phyloP scores from a whole-genome alignment of 306 rosid species.

The Canavalia gladiata region DNA sequence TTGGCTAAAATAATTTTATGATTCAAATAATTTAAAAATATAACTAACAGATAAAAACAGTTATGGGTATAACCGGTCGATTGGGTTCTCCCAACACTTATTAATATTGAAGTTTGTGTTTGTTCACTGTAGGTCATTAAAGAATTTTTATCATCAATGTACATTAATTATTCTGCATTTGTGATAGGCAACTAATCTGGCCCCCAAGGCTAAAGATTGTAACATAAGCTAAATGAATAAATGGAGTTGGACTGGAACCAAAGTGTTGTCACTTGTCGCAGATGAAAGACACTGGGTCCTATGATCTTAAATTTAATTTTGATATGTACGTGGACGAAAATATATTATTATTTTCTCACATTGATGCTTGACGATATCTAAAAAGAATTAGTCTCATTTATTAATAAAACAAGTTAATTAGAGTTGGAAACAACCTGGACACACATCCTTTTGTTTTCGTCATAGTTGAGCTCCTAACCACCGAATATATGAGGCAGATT shows the following conservation, averaged over 20 bases:
- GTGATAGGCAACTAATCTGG: not conserved
- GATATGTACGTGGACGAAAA: no score
- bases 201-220: not conserved
- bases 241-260: no score
- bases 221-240: no score
- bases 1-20: no score
- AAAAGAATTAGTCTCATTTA: not conserved
- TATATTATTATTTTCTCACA: not conserved
- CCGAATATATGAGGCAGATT: slow-evolving; percentile 30
- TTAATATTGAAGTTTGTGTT: not conserved
- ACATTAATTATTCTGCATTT: not conserved
- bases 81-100: no score
- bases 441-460: not conserved
- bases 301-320: no score
- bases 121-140: not conserved
- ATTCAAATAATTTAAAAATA: no score
- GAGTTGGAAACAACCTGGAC: slow-evolving; percentile 29
- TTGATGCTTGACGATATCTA: not conserved
- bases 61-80: no score
- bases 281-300: no score
- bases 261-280: no score
- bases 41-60: no score
- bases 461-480: slow-evolving; percentile 40
- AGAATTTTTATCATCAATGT: not conserved
- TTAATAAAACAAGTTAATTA: not conserved